These are phyloP conservation scores for Dactylorhiza incarnata DNA, from an alignment of 106 monocot species.

Conservation along the genomic window DNA sequence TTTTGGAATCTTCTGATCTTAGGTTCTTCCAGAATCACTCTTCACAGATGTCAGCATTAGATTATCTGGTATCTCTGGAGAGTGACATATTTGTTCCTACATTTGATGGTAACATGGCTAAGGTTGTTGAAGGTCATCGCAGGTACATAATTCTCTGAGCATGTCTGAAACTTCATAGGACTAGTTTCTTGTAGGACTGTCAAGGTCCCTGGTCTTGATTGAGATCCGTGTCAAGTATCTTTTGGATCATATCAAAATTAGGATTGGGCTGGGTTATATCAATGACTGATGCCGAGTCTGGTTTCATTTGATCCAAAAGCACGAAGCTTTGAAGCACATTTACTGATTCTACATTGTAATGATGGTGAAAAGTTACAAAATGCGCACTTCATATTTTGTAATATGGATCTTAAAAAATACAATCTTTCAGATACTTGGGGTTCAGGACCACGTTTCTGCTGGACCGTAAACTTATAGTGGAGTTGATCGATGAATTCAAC, in stretches of 20 bases:
- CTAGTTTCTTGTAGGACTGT: not conserved
- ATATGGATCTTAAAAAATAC: too few relatives aligned
- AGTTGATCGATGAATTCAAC: slow-evolving; percentile 56
- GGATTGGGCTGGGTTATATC: too few relatives aligned
- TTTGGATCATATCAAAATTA: too few relatives aligned
- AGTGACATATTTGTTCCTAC: slow-evolving; percentile 91
- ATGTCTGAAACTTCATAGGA: not conserved
- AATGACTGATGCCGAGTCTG: too few relatives aligned
- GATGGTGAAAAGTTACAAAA: too few relatives aligned
- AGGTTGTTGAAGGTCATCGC: slow-evolving; percentile 94
- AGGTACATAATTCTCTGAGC: slow-evolving; percentile 33
- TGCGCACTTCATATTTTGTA: too few relatives aligned
- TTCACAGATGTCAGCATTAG: slow-evolving; percentile 96
- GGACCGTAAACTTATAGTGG: slow-evolving; percentile 61
- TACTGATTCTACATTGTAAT: too few relatives aligned
- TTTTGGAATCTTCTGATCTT: slow-evolving; percentile 72
- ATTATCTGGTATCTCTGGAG: slow-evolving; percentile 83
- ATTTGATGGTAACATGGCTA: slow-evolving; percentile 96
- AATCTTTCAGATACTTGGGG: slow-evolving; percentile 54
- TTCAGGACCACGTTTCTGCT: slow-evolving; percentile 63
- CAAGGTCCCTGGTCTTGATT: too few relatives aligned
- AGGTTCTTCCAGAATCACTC: slow-evolving; percentile 83
- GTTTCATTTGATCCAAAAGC: too few relatives aligned
- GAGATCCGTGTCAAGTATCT: too few relatives aligned
- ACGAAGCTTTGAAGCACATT: too few relatives aligned